phyloP scores from a whole-genome alignment of 1,139 yeast genomes.

The Pneumocystis jirovecii region DNA sequence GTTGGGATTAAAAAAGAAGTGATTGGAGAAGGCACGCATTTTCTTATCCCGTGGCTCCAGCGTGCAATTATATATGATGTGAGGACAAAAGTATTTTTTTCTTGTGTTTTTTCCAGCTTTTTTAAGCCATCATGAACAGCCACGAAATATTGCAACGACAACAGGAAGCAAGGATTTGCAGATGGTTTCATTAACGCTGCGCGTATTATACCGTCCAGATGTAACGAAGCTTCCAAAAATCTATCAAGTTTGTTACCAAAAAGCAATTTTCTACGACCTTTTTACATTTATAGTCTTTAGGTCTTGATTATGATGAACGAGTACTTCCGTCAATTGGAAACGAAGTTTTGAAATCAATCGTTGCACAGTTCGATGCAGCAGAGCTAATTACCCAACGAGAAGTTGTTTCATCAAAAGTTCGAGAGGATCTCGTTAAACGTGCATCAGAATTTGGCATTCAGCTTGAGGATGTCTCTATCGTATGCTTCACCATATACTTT shows the following conservation, averaged over 20 bases:
- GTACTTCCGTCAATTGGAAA: conserved; percentile 95
- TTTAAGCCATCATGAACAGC: conserved; percentile 24
- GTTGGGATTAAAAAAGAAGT: conserved; percentile 77
- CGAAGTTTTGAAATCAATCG: conserved; percentile 86
- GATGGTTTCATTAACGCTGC: conserved; percentile 80
- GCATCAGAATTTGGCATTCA: conserved; percentile 80
- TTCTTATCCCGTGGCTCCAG: conserved; percentile 90
- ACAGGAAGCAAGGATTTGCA: conserved; percentile 97
- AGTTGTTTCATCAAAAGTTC: conserved; percentile 76
- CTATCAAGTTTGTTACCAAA: conserved; percentile 40
- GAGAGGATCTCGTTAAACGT: conserved; percentile 71
- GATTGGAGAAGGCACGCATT: conserved; percentile 93
- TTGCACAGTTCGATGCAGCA: conserved; percentile 97
- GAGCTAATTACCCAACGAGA: conserved; percentile 96
- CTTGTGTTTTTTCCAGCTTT: background rate
- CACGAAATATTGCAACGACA: conserved; percentile 83
- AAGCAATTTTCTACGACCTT: background rate
- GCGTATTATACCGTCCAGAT: conserved; percentile 91
- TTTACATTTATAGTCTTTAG: conserved; percentile 32
- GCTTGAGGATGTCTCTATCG: conserved; percentile 87
- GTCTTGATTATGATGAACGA: conserved; percentile 91
- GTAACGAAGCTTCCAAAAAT: conserved; percentile 66
- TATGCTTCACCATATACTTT: background rate
- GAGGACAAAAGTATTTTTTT: conserved; percentile 39
- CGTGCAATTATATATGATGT: conserved; percentile 82